Conservation (phyloP, 345 rosid genomes). For the Carallia brachiata region DNA sequence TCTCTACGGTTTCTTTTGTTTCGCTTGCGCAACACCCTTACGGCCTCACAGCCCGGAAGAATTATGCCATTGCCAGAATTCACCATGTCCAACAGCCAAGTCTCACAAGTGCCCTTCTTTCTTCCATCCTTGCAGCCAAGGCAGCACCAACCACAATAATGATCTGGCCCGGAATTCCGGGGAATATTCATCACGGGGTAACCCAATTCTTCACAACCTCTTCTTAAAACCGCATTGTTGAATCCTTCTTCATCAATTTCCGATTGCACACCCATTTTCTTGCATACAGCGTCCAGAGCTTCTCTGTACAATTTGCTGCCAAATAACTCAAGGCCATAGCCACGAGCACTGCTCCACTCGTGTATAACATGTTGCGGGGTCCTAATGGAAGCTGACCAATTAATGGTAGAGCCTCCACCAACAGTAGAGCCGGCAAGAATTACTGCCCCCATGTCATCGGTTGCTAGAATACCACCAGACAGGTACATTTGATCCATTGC, state of each 20-base stretch:
- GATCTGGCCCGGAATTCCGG: constrained; percentile 60
- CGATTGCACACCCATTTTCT: constrained; percentile 75
- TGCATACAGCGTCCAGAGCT: constrained; percentile 66
- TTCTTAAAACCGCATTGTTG: constrained; percentile 62
- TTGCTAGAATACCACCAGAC: constrained; percentile 52
- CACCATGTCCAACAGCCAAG: constrained; percentile 85
- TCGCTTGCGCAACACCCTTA: constrained; percentile 42
- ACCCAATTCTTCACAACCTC: constrained; percentile 73
- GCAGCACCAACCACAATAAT: constrained; percentile 82
- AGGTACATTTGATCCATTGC: constrained; percentile 74
- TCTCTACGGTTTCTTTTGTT: constrained; percentile 28
- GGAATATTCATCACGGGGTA: constrained; percentile 55
- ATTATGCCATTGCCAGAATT: constrained; percentile 65
- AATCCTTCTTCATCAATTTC: constrained; percentile 62
- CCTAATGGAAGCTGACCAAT: constrained; percentile 79
- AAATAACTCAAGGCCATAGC: constrained; percentile 46
- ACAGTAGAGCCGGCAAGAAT: constrained; percentile 80
- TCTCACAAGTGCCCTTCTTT: constrained; percentile 68
- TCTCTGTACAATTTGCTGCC: constrained; percentile 52
- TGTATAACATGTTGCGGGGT: constrained; percentile 73
- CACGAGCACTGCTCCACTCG: constrained; percentile 47
- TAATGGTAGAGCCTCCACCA: constrained; percentile 81
- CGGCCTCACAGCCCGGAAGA: constrained; percentile 64
- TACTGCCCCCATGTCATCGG: constrained; percentile 49
- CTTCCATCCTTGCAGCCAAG: constrained; percentile 82